Evolutionary conservation across 805 yeast genomes (phyloP).

Genomic region (Ascoidea tarda): DNA sequence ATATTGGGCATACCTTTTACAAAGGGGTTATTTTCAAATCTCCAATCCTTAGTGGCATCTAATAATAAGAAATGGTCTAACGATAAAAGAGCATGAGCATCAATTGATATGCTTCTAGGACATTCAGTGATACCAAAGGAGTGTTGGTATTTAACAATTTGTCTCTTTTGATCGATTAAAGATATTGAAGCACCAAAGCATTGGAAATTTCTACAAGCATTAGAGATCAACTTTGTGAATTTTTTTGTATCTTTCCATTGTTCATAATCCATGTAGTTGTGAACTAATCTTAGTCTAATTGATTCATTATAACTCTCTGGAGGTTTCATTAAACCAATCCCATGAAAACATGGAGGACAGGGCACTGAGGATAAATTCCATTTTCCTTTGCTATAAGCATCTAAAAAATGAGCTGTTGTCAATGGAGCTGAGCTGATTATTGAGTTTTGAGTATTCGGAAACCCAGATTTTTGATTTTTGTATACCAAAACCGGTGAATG

Average conservation of each 20-base stretch:
- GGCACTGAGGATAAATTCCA: constrained; percentile 40
- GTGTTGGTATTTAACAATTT: constrained; percentile 33
- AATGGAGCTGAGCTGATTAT: constrained; percentile 18
- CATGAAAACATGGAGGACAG: constrained; percentile 36
- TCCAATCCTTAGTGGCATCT: constrained; percentile 61
- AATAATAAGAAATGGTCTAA: constrained; percentile 35
- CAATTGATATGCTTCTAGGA: constrained; percentile 44
- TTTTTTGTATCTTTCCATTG: constrained; percentile 34
- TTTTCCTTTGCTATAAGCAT: constrained; percentile 39
- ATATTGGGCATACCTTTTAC: constrained; percentile 48
- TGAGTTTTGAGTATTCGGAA: constrained; percentile 4
- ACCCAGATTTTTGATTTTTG: too few species aligned
- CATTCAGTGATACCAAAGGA: constrained; percentile 34
- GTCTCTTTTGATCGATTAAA: constrained; percentile 33
- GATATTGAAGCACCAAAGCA: constrained; percentile 46
- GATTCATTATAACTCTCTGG: constrained; percentile 44
- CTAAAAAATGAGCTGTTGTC: constrained; percentile 40
- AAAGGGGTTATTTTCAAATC: constrained; percentile 46
- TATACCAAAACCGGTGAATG: too few species aligned
- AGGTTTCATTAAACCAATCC: constrained; percentile 36
- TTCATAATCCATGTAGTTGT: constrained; percentile 21
- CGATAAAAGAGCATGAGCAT: constrained; percentile 56
- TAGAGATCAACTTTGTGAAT: constrained; percentile 24
- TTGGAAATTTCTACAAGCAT: constrained; percentile 26
- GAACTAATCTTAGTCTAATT: constrained; percentile 28